Evolutionary conservation across 1,284 basidiomycete genomes (phyloP).

Genomic region (Mrakiaceae sp.): DNA sequence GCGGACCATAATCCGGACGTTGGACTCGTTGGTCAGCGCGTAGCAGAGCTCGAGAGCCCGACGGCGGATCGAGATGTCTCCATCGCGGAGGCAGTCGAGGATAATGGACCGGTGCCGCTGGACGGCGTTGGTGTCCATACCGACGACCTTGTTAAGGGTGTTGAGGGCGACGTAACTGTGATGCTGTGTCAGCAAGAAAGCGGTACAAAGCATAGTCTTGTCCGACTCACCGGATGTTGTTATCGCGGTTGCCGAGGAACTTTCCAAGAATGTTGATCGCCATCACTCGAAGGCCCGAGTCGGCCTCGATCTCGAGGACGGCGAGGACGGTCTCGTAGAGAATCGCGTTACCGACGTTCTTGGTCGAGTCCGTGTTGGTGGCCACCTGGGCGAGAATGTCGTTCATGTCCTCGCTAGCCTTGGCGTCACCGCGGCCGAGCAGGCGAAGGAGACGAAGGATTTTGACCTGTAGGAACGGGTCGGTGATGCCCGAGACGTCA

Average conservation of each 20-base stretch:
- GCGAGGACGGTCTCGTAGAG: slow-evolving; percentile 96
- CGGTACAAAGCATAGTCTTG: background rate
- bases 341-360: slow-evolving; percentile 98
- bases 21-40: slow-evolving; percentile 91
- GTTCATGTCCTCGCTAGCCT: slow-evolving; percentile 94
- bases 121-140: slow-evolving; percentile 96
- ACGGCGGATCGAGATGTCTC: slow-evolving; percentile 95
- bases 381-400: slow-evolving; percentile 97
- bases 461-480: slow-evolving; percentile 97
- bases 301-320: slow-evolving; percentile 96
- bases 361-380: slow-evolving; percentile 94
- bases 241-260: slow-evolving; percentile 94
- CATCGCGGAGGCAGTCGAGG: slow-evolving; percentile 93
- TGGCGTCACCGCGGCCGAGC: slow-evolving; percentile 71
- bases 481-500: slow-evolving; percentile 98
- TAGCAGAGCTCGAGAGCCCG: slow-evolving; percentile 95
- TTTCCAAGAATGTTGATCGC: slow-evolving; percentile 99
- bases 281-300: slow-evolving; percentile 92
- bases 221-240: slow-evolving; percentile 77
- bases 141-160: slow-evolving; percentile 96
- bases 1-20: slow-evolving; percentile 82
- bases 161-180: slow-evolving; percentile 91
- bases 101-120: slow-evolving; percentile 97
- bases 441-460: slow-evolving; percentile 85
- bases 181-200: slow-evolving; percentile 1